These are phyloP conservation scores for Phallus indusiatus DNA, from an alignment of 768 basidiomycete species.

Conservation along the genomic window DNA sequence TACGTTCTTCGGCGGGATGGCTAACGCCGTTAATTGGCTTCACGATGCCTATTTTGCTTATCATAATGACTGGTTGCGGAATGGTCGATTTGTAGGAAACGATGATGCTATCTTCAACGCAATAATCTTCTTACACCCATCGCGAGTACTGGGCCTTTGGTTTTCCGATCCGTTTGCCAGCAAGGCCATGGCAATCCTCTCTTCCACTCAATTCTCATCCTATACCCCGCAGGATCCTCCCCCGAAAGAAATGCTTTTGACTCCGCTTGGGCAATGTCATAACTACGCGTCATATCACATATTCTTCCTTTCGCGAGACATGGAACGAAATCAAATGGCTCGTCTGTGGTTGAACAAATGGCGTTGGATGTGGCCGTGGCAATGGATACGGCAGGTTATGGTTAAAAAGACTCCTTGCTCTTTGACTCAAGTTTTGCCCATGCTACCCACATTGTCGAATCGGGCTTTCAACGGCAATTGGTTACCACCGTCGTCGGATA, in stretches of 20 bases:
- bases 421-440: background rate
- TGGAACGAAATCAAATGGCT: conserved; percentile 16
- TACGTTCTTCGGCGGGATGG: conserved; percentile 50
- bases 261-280: conserved; percentile 33
- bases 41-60: conserved; percentile 36
- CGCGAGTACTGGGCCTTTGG: conserved; percentile 37
- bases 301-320: conserved; percentile 33
- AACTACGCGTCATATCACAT: conserved; percentile 41
- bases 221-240: conserved; percentile 6
- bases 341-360: conserved; percentile 12
- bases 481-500: background rate
- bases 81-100: conserved; percentile 45
- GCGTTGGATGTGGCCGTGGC: conserved; percentile 19
- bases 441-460: background rate
- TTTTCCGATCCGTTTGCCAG: conserved; percentile 16
- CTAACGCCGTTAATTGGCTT: conserved; percentile 37
- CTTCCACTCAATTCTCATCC: background rate
- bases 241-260: conserved; percentile 15
- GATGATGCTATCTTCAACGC: conserved; percentile 48
- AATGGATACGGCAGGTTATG: background rate
- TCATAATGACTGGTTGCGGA: conserved; percentile 40
- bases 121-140: conserved; percentile 35
- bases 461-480: conserved; percentile 1
- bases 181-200: background rate
- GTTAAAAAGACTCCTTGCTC: conserved; percentile 1